Evolutionary conservation across 345 rosid genomes (phyloP).

Genomic region (Dovyalis caffra): DNA sequence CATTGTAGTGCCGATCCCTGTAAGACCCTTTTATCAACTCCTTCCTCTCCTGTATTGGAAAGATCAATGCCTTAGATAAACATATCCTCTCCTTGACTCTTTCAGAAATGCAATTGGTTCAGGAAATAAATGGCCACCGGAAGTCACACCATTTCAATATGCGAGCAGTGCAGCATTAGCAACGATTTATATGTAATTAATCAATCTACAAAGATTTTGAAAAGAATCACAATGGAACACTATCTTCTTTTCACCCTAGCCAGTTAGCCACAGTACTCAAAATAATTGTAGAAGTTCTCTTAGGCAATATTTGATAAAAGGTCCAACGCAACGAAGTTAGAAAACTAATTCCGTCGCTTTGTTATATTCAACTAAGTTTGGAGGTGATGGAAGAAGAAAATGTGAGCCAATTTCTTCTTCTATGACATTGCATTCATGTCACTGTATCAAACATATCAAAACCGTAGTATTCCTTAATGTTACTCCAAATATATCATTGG

Average conservation of each 20-base stretch:
- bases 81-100: neutral
- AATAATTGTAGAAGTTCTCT: neutral
- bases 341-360: neutral
- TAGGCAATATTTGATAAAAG: neutral
- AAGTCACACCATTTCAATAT: neutral
- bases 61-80: conserved; percentile 7
- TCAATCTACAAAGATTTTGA: neutral
- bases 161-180: neutral
- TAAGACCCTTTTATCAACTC: conserved; percentile 61
- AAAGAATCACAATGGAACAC: neutral
- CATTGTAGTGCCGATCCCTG: conserved; percentile 77
- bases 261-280: neutral
- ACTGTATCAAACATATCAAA: neutral
- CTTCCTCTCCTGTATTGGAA: conserved; percentile 57
- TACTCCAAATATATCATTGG: neutral
- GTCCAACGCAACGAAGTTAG: neutral
- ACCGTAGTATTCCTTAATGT: neutral
- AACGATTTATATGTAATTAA: neutral
- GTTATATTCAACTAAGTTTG: neutral
- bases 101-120: neutral
- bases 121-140: neutral
- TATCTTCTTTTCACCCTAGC: neutral
- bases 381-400: neutral
- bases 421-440: neutral
- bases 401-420: neutral